Evolutionary conservation across 148 eudicot genomes (phyloP).

Genomic region (Chenopodium quinoa): DNA sequence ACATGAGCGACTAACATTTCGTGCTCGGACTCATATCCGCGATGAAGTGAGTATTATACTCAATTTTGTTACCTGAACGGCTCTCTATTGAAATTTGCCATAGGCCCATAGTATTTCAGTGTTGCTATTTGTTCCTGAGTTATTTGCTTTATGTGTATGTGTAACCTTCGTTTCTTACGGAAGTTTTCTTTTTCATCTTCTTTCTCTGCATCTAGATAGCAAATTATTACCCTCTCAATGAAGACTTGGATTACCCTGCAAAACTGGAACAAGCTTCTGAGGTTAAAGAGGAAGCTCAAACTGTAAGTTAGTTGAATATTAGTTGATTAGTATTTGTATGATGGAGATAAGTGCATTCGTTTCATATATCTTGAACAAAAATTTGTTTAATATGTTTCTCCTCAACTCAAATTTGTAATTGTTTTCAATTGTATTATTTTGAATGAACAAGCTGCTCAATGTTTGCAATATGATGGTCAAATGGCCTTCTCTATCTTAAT

Average conservation of each 20-base stretch:
- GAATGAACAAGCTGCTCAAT: neutral
- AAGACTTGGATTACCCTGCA: constrained; percentile 89
- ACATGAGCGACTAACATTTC: constrained; percentile 92
- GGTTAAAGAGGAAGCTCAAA: constrained; percentile 44
- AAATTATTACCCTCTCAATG: constrained; percentile 82
- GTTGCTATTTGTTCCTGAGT: neutral
- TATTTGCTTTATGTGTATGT: neutral
- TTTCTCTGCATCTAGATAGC: constrained; percentile 56
- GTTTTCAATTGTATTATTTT: neutral
- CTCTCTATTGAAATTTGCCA: neutral
- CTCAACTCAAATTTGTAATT: neutral
- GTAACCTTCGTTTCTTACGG: neutral
- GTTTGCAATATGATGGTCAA: neutral
- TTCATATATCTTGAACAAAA: neutral
- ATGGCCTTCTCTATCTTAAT: neutral
- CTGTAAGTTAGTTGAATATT: constrained; percentile 50
- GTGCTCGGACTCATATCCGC: constrained; percentile 92
- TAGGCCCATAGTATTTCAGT: neutral
- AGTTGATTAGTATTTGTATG: neutral
- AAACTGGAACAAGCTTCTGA: constrained; percentile 74
- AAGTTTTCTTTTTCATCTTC: constrained; percentile 20
- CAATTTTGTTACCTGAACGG: neutral
- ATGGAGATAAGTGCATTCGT: neutral
- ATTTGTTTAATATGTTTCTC: neutral
- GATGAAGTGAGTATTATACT: constrained; percentile 65